Percentiles rank a stretch among this genome's conserved stretches.
Conservation (phyloP, 495 filamentous ascomycete species). For the Elaphomyces granulatus region DNA sequence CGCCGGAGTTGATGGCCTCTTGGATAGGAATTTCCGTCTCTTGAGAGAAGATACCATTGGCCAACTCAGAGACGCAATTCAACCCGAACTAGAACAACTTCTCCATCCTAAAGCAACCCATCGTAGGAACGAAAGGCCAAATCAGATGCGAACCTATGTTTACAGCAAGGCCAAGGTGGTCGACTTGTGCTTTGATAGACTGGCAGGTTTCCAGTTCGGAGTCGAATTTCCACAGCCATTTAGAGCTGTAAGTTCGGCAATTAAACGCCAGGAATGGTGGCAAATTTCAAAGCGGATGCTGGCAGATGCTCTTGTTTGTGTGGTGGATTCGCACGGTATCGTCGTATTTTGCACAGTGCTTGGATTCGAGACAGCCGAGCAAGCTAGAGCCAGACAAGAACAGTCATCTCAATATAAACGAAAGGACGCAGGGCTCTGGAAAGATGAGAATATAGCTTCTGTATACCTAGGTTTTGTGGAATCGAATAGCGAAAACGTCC, state of each 20-base stretch:
- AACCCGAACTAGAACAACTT: conserved; percentile 5
- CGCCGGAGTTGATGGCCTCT: conserved; percentile 40
- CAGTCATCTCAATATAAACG: too few species aligned
- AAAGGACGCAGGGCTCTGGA: too few species aligned
- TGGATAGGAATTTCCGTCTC: conserved; percentile 52
- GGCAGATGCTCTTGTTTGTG: conserved; percentile 42
- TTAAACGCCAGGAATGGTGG: conserved; percentile 46
- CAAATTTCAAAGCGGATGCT: conserved; percentile 38
- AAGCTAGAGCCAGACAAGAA: conserved; percentile 2
- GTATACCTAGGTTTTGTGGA: too few species aligned
- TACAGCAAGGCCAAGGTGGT: conserved; percentile 28
- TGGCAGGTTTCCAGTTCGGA: conserved; percentile 39
- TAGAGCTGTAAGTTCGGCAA: conserved; percentile 13
- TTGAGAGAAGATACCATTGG: conserved; percentile 27
- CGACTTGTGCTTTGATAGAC: conserved; percentile 28
- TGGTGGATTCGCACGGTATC: conserved; percentile 30
- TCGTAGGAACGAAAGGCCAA: too few species aligned
- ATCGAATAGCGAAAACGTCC: too few species aligned
- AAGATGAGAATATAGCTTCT: too few species aligned
- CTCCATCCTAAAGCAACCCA: neutral
- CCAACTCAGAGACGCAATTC: conserved; percentile 22
- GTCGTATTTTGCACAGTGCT: conserved; percentile 43
- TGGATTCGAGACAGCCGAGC: conserved; percentile 9
- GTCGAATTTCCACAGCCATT: conserved; percentile 42
- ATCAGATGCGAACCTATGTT: conserved; percentile 17